Base-by-base conservation (phyloP, 306 rosid species). In the Begonia fuchsioides region DNA sequence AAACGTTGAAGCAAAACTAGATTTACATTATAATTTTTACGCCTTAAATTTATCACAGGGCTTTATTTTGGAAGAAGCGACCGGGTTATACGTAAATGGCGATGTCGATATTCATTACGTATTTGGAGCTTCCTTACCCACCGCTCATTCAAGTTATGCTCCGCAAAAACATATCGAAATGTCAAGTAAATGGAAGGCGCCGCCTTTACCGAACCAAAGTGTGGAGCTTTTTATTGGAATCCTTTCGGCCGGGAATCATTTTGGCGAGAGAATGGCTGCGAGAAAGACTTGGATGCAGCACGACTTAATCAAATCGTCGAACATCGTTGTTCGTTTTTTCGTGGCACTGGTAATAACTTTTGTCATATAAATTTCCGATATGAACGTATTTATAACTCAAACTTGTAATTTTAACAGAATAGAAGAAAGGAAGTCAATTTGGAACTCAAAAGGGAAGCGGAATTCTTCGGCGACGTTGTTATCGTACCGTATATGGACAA, bases 251-350 rank as follows among this genome's bases (percentile, higher is more conserved):
- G 98, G 98, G 12, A 85, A 77, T 69, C 96, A 90, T 82, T 90
- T 90, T 73, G 86, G 86, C 1, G 94, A 90, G 70, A 63, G 94
- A 43, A 90, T 90, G 98, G 95, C 98, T 32, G 85, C 85, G 55
- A 79, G 98, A 70, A 90, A 90, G 75, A 81, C 98, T 16, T 90
- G 98, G 98, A 75, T 90, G 95, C 95, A 90, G 63, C 92, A 90
- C 32, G 75, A 58, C 55, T 66, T 77, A 13, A 73, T 90, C 63
- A 81, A 56, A 76, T 81, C 92, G 56, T 85, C 98, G 8, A 65
- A 44, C 45, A 85, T 73, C 15, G 92, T 82, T 48, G 92, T 95
- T 52, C 83, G 93, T 10, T 81, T 90, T 65, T 85, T 90, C 49
- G 94, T 90, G 1, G 98, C 98, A 53, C 57, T 81, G 95, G 98